Conservation (phyloP, 257 asterid species). For the Solanum rostratum region DNA sequence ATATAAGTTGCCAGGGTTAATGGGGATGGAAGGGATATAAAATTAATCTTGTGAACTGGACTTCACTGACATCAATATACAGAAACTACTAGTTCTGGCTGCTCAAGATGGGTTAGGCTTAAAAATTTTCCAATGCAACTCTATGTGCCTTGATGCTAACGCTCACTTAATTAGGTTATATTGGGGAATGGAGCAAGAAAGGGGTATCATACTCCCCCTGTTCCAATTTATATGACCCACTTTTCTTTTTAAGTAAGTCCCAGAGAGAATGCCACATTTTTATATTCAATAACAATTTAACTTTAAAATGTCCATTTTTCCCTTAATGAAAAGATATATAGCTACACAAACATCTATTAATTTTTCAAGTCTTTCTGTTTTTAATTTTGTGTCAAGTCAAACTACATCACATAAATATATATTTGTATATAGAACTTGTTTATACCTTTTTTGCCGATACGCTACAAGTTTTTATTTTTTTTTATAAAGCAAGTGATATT, state of each 20-base stretch:
- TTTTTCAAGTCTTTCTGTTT: not conserved
- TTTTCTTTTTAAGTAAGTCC: not conserved
- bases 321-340: not conserved
- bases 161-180: not conserved
- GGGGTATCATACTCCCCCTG: not conserved
- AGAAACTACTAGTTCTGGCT: not conserved
- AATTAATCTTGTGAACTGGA: not conserved
- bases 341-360: not conserved
- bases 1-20: not conserved
- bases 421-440: not conserved
- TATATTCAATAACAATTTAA: not conserved
- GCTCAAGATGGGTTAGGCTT: not conserved
- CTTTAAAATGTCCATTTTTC: not conserved
- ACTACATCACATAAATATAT: not conserved
- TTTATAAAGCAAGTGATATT: too few species aligned
- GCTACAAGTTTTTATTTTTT: too few species aligned
- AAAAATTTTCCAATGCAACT: not conserved
- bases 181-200: not conserved
- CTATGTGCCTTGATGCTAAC: not conserved
- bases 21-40: not conserved
- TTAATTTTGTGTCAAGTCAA: not conserved
- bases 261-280: not conserved
- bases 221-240: not conserved
- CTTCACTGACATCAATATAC: not conserved
- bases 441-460: not conserved